Evolutionary conservation across 352 stramenopile species (phyloP), one percentile per base, ranked within the genome.

Genomic region (Phytopythium sindhum): DNA sequence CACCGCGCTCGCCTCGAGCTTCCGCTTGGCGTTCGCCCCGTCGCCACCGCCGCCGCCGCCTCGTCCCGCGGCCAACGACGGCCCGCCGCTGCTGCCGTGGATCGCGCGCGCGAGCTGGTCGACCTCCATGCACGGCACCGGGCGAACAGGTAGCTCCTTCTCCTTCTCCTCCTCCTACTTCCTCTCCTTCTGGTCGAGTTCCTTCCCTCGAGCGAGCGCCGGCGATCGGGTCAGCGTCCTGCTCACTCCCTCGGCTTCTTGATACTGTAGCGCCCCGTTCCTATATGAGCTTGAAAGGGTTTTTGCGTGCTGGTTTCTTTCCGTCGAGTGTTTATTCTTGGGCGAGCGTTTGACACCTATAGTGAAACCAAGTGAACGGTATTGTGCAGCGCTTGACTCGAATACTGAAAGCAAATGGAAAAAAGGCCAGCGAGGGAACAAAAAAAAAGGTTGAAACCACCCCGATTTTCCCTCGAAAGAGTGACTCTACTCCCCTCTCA

Each of bases 11-110:
- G 64, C 68, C n/a, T 89, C 80, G 14, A 90, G 74, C 67, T 90
- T 92, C 59, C 81, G 69, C 63, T 92, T 90, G 45, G 83, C 73
- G 64, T 86, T 84, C 41, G 73, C 74, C 41, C 69, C 57, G 29
- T 85, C 81, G 24, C 60, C 69, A 29, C 63, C 56, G 61, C 63
- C 57, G 28, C 61, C 64, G 51, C 64, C 65, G 41, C 64, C 24
- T 23, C n/a, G 12, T 5, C 17, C 48, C 23, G n/a, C 48, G 59
- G 29, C 50, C 31, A 35, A 35, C 68, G 23, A 55, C 33, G 33
- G 52, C 62, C 62, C 60, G 29, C 60, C 63, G 53, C 65, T 66
- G 42, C 65, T 70, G 9, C 56, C 42, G 44, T 44, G 45, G 48
- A 53, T 37, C 37, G 61, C 57, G n/a, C 63, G 56, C 8, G 60